These are phyloP conservation scores for Geotrichum aggregatum DNA, from an alignment of 1,139 yeast species.

Conservation along the genomic window DNA sequence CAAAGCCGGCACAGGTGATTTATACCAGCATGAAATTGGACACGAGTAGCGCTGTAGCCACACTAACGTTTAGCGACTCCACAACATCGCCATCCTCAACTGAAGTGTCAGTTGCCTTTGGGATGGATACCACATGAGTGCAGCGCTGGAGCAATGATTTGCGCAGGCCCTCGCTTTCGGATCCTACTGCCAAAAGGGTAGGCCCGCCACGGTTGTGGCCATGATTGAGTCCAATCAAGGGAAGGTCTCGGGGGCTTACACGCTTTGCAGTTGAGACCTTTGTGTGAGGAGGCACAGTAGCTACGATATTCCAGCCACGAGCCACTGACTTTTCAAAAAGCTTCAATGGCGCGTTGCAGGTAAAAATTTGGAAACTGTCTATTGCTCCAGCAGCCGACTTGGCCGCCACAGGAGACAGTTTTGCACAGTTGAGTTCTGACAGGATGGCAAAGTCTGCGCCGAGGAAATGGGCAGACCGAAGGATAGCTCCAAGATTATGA, in stretches of 20 bases:
- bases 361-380: conserved; percentile 63
- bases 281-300: conserved; percentile 49
- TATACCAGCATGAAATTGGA: conserved; percentile 38
- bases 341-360: conserved; percentile 53
- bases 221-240: conserved; percentile 32
- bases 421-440: conserved; percentile 69
- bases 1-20: background rate
- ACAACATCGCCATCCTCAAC: conserved; percentile 44
- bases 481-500: conserved; percentile 82
- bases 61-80: conserved; percentile 85
- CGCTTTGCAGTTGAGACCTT: conserved; percentile 24
- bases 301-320: conserved; percentile 68
- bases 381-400: conserved; percentile 81
- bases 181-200: conserved; percentile 69
- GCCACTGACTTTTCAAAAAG: conserved; percentile 55
- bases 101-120: conserved; percentile 15
- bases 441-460: conserved; percentile 80
- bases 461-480: conserved; percentile 74
- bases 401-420: conserved; percentile 69
- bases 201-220: conserved; percentile 45
- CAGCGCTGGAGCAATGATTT: conserved; percentile 59
- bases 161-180: conserved; percentile 80
- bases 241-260: conserved; percentile 45
- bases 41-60: conserved; percentile 71
- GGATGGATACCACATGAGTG: conserved; percentile 58